Percentiles rank a stretch among this genome's conserved stretches.
Evolutionary conservation across 768 basidiomycete genomes (phyloP).

Genomic region (Russula sp.): DNA sequence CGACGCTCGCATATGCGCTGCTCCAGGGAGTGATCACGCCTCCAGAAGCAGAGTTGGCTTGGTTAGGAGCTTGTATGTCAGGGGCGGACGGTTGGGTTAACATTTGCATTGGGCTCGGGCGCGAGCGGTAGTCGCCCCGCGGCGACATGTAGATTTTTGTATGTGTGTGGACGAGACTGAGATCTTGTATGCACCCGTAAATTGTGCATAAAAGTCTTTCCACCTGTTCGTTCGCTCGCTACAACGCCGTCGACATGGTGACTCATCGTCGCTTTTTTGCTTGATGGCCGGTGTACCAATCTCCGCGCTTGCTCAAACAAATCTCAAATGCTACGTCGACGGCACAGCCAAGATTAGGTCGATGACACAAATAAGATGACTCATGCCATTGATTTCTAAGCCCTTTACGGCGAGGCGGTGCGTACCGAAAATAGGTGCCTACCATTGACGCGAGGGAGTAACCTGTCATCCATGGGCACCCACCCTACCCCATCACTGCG

Average conservation of each 20-base stretch:
- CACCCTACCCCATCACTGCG: not conserved
- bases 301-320: not conserved
- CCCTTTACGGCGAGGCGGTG: not conserved
- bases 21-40: conserved; percentile 84
- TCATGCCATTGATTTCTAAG: not conserved
- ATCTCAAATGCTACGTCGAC: conserved; percentile 6
- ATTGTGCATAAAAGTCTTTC: not conserved
- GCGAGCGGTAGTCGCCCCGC: conserved; percentile 18
- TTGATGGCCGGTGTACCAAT: conserved; percentile 12
- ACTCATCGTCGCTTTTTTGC: conserved; percentile 2
- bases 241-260: conserved; percentile 16
- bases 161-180: not conserved
- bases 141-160: not conserved
- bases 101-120: conserved; percentile 61
- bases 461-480: not conserved
- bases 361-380: conserved; percentile 3
- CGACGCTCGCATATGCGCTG: conserved; percentile 60
- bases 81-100: conserved; percentile 96
- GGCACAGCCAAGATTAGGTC: conserved; percentile 11
- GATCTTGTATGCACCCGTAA: not conserved
- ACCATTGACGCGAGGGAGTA: not conserved
- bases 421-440: not conserved
- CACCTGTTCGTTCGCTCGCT: not conserved
- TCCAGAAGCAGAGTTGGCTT: conserved; percentile 83
- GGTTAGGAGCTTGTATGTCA: conserved; percentile 87